Evolutionary conservation across 1,139 yeast species (phyloP).

Genomic region (Starmera stellimalicola): DNA sequence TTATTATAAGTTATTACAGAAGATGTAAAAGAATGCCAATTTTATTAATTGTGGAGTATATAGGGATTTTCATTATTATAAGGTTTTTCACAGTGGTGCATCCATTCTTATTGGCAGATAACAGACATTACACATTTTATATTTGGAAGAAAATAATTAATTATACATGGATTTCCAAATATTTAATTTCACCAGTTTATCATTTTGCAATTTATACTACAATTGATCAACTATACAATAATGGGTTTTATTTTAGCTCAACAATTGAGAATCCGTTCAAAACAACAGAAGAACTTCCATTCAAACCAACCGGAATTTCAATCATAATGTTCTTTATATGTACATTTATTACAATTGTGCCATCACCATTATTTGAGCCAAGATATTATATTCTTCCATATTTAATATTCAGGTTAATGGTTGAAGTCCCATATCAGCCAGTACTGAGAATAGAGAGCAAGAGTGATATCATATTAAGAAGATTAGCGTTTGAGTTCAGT

Average conservation of each 20-base stretch:
- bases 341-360: conserved; percentile 53
- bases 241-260: conserved; percentile 24
- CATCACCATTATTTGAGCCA: conserved; percentile 91
- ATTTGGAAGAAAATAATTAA: conserved; percentile 57
- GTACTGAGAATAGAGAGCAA: conserved; percentile 16
- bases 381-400: conserved; percentile 83
- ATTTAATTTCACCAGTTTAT: conserved; percentile 53
- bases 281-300: conserved; percentile 23
- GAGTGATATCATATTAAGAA: conserved; percentile 21
- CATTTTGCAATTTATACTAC: conserved; percentile 56
- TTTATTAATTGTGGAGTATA: conserved; percentile 21
- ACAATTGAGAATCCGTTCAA: conserved; percentile 26
- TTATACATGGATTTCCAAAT: conserved; percentile 30
- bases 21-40: conserved; percentile 21
- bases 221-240: conserved; percentile 26
- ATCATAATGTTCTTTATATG: conserved; percentile 44
- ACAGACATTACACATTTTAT: conserved; percentile 88
- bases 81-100: conserved; percentile 65
- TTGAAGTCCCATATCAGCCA: conserved; percentile 32
- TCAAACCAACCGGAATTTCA: conserved; percentile 30
- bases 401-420: conserved; percentile 59
- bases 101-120: conserved; percentile 88
- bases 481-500: conserved; percentile 43
- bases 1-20: conserved; percentile 27
- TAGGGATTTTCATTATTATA: conserved; percentile 39